Evolutionary conservation across 805 yeast genomes (phyloP).

Genomic region (Vanderwaltozyma yarrowii): DNA sequence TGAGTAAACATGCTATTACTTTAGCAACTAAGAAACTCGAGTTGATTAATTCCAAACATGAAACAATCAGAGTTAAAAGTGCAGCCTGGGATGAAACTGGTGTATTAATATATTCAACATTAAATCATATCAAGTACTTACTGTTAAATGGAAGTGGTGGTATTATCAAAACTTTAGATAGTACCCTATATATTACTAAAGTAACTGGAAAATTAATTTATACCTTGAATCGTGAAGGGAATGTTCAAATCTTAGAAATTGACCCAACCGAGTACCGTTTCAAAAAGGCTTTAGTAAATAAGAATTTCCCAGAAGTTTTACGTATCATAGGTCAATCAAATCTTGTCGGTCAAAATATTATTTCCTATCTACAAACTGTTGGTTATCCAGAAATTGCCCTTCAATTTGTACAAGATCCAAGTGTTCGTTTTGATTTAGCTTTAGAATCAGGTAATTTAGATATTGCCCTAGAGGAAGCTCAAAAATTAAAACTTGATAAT

Average conservation of each 20-base stretch:
- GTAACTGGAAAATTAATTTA: constrained; percentile 63
- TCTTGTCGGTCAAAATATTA: constrained; percentile 93
- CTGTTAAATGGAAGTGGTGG: constrained; percentile 92
- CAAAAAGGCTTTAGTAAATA: constrained; percentile 83
- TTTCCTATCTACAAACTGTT: constrained; percentile 85
- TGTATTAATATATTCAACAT: constrained; percentile 83
- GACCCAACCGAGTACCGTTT: constrained; percentile 97
- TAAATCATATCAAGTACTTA: constrained; percentile 91
- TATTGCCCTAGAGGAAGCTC: constrained; percentile 85
- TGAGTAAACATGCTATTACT: constrained; percentile 87
- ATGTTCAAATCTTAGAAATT: constrained; percentile 63
- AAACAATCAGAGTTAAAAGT: constrained; percentile 91
- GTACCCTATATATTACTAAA: constrained; percentile 71
- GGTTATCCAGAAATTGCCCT: constrained; percentile 97
- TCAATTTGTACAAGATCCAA: constrained; percentile 94
- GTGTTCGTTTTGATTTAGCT: constrained; percentile 90
- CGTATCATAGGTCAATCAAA: constrained; percentile 81
- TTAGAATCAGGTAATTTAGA: constrained; percentile 83
- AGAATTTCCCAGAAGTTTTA: constrained; percentile 84
- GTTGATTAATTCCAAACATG: constrained; percentile 76
- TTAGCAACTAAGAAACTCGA: constrained; percentile 75
- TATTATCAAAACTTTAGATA: constrained; percentile 83
- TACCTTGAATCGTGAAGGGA: constrained; percentile 78
- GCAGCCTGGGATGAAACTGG: constrained; percentile 97
- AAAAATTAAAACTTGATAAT: constrained; percentile 50